Evolutionary conservation across 2,329 filamentous ascomycete genomes (phyloP).

Genomic region (Verticillium tricorpus): DNA sequence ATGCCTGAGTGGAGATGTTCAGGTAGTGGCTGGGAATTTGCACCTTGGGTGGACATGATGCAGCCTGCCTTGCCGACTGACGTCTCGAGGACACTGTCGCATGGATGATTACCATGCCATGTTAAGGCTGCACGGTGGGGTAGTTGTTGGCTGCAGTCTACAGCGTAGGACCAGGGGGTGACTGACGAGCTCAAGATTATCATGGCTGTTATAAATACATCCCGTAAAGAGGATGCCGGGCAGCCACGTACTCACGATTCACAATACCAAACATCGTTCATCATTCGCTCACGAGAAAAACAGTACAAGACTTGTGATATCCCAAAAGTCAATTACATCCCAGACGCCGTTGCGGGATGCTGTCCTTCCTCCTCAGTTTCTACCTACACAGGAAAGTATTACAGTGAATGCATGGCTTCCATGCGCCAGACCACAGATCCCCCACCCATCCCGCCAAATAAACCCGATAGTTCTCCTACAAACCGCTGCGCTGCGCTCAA

Average conservation of each 20-base stretch:
- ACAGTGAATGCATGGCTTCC: conserved; percentile 3
- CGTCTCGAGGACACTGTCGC: neutral
- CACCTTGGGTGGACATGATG: neutral
- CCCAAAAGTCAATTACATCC: neutral
- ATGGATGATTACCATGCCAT: neutral
- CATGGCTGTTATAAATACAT: neutral
- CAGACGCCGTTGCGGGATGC: neutral
- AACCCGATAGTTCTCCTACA: neutral
- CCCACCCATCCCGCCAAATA: neutral
- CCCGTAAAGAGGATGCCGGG: neutral
- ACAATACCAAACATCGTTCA: neutral
- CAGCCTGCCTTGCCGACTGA: neutral
- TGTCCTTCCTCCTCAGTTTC: conserved; percentile 1
- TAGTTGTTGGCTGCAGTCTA: neutral
- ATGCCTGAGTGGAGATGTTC: neutral
- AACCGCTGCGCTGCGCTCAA: conserved; percentile 34
- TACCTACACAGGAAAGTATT: conserved; percentile 3
- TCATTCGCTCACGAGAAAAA: neutral
- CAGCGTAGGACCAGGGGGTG: neutral
- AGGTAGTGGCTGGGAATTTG: neutral
- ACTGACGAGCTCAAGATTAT: neutral
- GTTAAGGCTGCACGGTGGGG: neutral
- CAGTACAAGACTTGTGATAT: neutral
- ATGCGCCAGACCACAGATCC: neutral
- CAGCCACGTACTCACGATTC: neutral